A percentile compares a stretch with the other conserved stretches of the same genome.
These are phyloP conservation scores for Solanum sitiens DNA, from an alignment of 257 asterid species.

Conservation along the genomic window DNA sequence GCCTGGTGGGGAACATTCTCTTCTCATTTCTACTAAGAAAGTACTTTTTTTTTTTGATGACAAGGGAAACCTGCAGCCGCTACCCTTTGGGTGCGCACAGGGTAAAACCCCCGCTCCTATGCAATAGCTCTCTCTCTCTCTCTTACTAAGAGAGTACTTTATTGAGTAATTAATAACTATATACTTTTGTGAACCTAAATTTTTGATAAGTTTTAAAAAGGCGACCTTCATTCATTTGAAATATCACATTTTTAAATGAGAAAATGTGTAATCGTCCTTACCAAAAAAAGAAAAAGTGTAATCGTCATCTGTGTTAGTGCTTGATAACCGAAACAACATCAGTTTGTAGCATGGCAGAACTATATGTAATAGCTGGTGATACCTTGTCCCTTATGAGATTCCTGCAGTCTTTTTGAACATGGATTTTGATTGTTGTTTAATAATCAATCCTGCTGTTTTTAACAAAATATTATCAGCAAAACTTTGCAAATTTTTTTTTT, in stretches of 20 bases:
- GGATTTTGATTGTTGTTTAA: background rate
- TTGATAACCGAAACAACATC: background rate
- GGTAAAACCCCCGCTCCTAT: too few relatives aligned
- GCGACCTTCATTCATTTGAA: background rate
- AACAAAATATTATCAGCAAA: background rate
- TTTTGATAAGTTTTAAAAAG: background rate
- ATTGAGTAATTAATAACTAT: background rate
- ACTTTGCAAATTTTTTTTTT: background rate
- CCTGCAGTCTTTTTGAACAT: background rate
- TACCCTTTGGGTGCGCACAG: too few relatives aligned
- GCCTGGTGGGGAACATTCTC: background rate
- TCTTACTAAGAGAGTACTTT: background rate
- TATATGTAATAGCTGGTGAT: background rate
- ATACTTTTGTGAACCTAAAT: background rate
- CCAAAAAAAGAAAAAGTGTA: background rate
- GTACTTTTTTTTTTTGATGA: background rate
- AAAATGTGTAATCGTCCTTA: background rate
- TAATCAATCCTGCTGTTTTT: background rate
- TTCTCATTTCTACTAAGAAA: background rate
- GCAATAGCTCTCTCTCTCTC: too few relatives aligned
- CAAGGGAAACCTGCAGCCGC: too few relatives aligned
- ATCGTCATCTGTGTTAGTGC: background rate
- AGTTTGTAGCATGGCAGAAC: background rate
- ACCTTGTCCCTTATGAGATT: background rate
- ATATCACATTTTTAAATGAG: background rate